These are phyloP conservation scores for Leccinum truebloodii DNA, from an alignment of 768 basidiomycete species.

Conservation along the genomic window DNA sequence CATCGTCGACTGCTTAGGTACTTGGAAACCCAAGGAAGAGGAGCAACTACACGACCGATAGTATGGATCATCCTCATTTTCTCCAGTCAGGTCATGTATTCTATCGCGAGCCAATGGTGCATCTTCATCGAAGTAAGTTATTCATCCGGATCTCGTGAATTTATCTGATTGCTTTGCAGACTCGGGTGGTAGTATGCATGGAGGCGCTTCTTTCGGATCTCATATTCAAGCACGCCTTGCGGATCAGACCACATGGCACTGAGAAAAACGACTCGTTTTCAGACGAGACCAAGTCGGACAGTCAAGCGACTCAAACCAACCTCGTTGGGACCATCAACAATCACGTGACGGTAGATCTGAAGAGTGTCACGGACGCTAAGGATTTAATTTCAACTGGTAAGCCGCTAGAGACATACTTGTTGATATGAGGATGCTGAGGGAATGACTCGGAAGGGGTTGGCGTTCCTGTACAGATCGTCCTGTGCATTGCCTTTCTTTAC, in stretches of 20 bases:
- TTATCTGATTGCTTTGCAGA: conserved; percentile 18
- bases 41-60: conserved; percentile 57
- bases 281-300: conserved; percentile 10
- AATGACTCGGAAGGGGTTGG: conserved; percentile 1
- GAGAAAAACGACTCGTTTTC: conserved; percentile 4
- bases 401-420: not conserved
- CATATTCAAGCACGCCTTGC: conserved; percentile 56
- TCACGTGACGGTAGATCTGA: conserved; percentile 52
- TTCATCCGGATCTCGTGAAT: not conserved
- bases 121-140: conserved; percentile 35
- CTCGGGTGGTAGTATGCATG: conserved; percentile 45
- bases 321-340: conserved; percentile 80
- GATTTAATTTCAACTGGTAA: conserved; percentile 12
- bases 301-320: conserved; percentile 38
- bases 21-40: conserved; percentile 53
- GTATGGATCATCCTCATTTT: conserved; percentile 64
- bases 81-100: conserved; percentile 43
- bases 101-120: conserved; percentile 54
- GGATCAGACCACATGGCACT: conserved; percentile 42
- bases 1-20: conserved; percentile 38
- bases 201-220: conserved; percentile 57
- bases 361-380: conserved; percentile 13
- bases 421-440: conserved; percentile 35
- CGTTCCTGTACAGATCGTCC: conserved; percentile 1
- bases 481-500: conserved; percentile 10